phyloP scores from a whole-genome alignment of 129 eudicot genomes.

The Daucus carota region DNA sequence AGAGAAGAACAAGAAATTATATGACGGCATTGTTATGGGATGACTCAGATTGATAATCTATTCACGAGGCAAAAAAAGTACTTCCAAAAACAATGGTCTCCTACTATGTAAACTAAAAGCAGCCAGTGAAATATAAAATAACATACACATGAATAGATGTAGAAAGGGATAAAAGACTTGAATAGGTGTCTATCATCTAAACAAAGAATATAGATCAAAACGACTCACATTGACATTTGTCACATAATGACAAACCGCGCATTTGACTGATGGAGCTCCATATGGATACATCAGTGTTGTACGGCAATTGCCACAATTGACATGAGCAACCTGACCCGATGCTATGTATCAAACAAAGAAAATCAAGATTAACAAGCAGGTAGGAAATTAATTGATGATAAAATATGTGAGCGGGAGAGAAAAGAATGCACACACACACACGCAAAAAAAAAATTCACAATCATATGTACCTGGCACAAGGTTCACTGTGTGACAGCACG shows the following conservation, averaged over 20 bases:
- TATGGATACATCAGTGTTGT: slow-evolving; percentile 70
- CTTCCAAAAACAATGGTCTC: neutral
- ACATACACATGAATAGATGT: neutral
- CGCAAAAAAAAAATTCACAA: neutral
- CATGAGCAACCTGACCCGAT: slow-evolving; percentile 62
- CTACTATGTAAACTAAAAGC: neutral
- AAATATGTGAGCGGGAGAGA: neutral
- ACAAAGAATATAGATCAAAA: neutral
- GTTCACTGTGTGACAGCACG: slow-evolving; percentile 72
- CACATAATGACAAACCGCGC: slow-evolving; percentile 73
- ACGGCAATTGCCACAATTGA: slow-evolving; percentile 71
- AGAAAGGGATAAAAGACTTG: neutral
- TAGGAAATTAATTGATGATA: neutral
- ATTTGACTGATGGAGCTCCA: slow-evolving; percentile 85
- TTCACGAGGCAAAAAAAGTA: neutral
- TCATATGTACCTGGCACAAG: slow-evolving; percentile 62
- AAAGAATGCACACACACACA: neutral
- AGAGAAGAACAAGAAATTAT: neutral
- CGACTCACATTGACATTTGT: slow-evolving; percentile 67
- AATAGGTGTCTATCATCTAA: neutral
- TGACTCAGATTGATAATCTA: neutral
- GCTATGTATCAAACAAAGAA: slow-evolving; percentile 22
- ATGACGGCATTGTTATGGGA: neutral
- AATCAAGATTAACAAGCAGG: slow-evolving; percentile 9
- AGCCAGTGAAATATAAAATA: neutral